These are phyloP conservation scores for Xanthoconium separans DNA, from an alignment of 1,284 basidiomycete species.

Conservation along the genomic window DNA sequence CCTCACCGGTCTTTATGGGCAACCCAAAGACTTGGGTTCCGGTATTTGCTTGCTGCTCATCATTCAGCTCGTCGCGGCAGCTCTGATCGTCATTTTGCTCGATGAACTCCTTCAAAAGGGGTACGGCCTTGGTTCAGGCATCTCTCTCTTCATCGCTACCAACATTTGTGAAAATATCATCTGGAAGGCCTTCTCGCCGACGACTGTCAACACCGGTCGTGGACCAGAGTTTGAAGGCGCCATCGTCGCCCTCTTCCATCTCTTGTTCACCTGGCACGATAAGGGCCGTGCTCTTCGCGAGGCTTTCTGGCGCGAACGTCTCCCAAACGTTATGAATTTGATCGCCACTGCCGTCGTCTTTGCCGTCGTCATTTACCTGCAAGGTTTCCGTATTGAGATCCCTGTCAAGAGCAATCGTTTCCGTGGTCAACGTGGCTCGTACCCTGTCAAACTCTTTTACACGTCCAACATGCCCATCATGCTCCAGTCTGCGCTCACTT, in stretches of 20 bases:
- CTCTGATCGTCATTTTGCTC: slow-evolving; percentile 96
- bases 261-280: slow-evolving; percentile 98
- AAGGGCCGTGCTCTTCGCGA: slow-evolving; percentile 96
- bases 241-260: slow-evolving; percentile 94
- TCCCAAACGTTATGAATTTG: slow-evolving; percentile 98
- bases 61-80: slow-evolving; percentile 91
- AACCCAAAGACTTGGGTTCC: slow-evolving; percentile 90
- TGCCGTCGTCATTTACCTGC: slow-evolving; percentile 95
- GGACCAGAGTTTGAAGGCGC: slow-evolving; percentile 99
- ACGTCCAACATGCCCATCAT: slow-evolving; percentile 99
- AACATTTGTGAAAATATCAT: slow-evolving; percentile 99
- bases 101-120: slow-evolving; percentile 99
- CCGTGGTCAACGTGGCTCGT: slow-evolving; percentile 92
- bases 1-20: slow-evolving; percentile 94
- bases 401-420: slow-evolving; percentile 97
- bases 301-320: slow-evolving; percentile 96
- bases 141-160: slow-evolving; percentile 98
- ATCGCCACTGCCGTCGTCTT: slow-evolving; percentile 92
- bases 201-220: slow-evolving; percentile 96
- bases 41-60: slow-evolving; percentile 96
- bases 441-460: slow-evolving; percentile 99
- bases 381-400: slow-evolving; percentile 98
- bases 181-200: slow-evolving; percentile 99
- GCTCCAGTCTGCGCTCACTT: slow-evolving; percentile 93
- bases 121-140: slow-evolving; percentile 97